Base-by-base conservation (phyloP, 2,329 filamentous ascomycete genomes). In the Colletotrichum paranaense region DNA sequence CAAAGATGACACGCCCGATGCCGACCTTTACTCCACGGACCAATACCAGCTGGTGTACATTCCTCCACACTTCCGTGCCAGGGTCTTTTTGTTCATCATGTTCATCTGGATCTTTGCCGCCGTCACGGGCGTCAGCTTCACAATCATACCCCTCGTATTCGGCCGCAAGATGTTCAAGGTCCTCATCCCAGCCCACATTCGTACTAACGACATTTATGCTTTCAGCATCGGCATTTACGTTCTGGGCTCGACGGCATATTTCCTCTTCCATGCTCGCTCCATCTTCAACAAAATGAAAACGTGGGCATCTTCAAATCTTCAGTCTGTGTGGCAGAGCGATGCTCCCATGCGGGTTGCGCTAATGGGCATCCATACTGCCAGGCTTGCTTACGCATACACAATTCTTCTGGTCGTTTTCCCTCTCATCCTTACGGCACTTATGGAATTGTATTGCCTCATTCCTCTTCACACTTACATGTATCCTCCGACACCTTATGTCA, bases 71-170 rank as follows among this genome's bases (percentile, higher is more conserved):
- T 98, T 99, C 85, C 90, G 92, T 11, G 79, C 91, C 30, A 91
- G 97, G 67, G 92, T 98, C 73, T 93, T 93, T 65, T 84, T 94
- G 3, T 98, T 99, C 83, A 95, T 98, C 76, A 84, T 97, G 68
- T 92, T 93, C 62, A 94, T 99, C 75, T 99, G 97, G 97, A 81
- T 95, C 42, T 98, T 99, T 83, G 96, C 96, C 24, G 95, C 96
- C 5, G 87, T 93, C 14, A 97, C 94, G 0, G 97, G 97, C 28
- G 91, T 98, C 71, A 90, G 92, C 76, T 90, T 94, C 75, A 98
- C 97, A 1, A 92, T 99, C 74, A 84, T 97, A 0, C 97, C 97
- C 0, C 88, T 99, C 4, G 87, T 97, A 7, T 91, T 98, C 79
- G 97, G 97, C 2, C 93, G 97, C 32, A 88, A 88, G 70, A 88